Evolutionary conservation across 2,329 filamentous ascomycete species (phyloP), one percentile per base, ranked within the genome.

Genomic region (Lasiodiplodia sp.): DNA sequence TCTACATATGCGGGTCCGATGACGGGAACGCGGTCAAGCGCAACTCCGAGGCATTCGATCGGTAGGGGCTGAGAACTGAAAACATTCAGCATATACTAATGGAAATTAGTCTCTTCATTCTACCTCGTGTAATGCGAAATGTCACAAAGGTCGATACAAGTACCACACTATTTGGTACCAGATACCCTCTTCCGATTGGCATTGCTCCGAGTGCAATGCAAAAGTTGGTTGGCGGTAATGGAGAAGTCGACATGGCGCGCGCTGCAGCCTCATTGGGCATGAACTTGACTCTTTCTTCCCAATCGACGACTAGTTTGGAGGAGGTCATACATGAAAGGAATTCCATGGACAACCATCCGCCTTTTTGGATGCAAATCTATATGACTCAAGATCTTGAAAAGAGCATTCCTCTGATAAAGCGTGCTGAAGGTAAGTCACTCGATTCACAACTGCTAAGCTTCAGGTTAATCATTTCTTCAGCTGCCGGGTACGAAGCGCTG

Each of bases 141-240:
- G 74, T 75, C 5, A 60, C 66, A 2, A 66, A 53, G 7, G 69
- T 75, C 53, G 70, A 75, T 7, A 75, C 71, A 1, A 68, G 69
- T 51, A 71, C 68, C 2, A 66, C 52, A 0, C 23, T 72, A 6
- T 69, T 72, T 23, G 71, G 71, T 12, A 68, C 69, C 7, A 66
- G 34, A 4, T 72, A 70, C 25, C 47, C 68, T 3, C 70, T 79
- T 2, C 77, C 77, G 1, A 72, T 78, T n/a, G 76, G 71, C 6
- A 72, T 78, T 31, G 77, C 77, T 0, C 76, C 77, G 8, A 76
- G 72, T 38, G 77, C 75, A 1, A 74, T 72, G 55, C 77, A 79
- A 28, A 75, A 69, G 53, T 71, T 78, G 2, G 76, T 70, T 1
- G 73, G 76, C 37, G 70, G 71, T 0, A 68, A 74, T 2, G 76